Evolutionary conservation across 176 grass and related monocot genomes (phyloP).

Genomic region (Zea mays): Zm-B73-REFERENCE-NAM-5.0 NC_050104.1:73820501-73821000

Average conservation of each 20-base stretch:
- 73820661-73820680: conserved; percentile 51
- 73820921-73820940: background rate
- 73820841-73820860: conserved; percentile 43
- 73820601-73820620: background rate
- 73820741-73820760: conserved; percentile 53
- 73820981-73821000: conserved; percentile 31
- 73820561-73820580: background rate
- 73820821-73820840: conserved; percentile 57
- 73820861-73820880: background rate
- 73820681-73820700: conserved; percentile 62
- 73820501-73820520: conserved; percentile 46
- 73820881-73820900: background rate
- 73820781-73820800: conserved; percentile 51
- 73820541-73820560: background rate
- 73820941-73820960: background rate
- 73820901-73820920: background rate
- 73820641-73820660: background rate
- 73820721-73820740: conserved; percentile 45
- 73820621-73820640: background rate
- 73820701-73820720: conserved; percentile 62
- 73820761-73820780: conserved; percentile 58
- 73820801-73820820: conserved; percentile 47
- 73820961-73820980: conserved; percentile 35
- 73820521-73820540: background rate
- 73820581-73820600: background rate